These are phyloP conservation scores for Sugiyamaella pinicola DNA, from an alignment of 1,139 yeast genomes.

Conservation along the genomic window DNA sequence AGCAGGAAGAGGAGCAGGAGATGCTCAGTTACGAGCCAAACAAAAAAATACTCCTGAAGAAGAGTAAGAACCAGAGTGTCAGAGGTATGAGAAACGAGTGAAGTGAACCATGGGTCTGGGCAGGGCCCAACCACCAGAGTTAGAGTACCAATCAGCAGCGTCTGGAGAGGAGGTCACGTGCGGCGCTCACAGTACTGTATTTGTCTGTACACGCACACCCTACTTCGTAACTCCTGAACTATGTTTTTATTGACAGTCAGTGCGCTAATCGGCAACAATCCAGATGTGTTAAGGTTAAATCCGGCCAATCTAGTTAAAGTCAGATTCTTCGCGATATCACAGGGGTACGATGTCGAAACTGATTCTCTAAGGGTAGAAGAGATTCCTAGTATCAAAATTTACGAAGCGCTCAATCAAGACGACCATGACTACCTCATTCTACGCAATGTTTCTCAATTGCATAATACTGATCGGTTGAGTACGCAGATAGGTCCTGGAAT, in stretches of 20 bases:
- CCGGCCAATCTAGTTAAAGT: background rate
- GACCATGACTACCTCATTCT: background rate
- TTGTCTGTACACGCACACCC: no score
- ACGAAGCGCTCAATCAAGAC: background rate
- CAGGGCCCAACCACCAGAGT: no score
- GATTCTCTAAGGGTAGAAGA: conserved; percentile 1
- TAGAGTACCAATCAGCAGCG: no score
- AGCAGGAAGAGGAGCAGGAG: no score
- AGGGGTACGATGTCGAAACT: conserved; percentile 1
- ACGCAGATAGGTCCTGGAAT: conserved; percentile 14
- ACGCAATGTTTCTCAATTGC: conserved; percentile 1
- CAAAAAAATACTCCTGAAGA: no score
- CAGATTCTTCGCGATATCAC: conserved; percentile 7
- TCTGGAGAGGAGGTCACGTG: no score
- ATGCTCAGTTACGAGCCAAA: no score
- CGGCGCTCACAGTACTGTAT: no score
- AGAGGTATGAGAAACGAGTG: no score
- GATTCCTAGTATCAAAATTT: background rate
- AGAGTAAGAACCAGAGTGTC: no score
- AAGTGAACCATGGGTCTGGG: no score
- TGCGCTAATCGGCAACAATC: background rate
- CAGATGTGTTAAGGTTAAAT: background rate
- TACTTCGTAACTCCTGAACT: no score
- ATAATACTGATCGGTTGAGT: background rate
- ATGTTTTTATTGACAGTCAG: conserved; percentile 5